Conservation (phyloP, 768 basidiomycete species). For the Trametopsis cervina region DNA sequence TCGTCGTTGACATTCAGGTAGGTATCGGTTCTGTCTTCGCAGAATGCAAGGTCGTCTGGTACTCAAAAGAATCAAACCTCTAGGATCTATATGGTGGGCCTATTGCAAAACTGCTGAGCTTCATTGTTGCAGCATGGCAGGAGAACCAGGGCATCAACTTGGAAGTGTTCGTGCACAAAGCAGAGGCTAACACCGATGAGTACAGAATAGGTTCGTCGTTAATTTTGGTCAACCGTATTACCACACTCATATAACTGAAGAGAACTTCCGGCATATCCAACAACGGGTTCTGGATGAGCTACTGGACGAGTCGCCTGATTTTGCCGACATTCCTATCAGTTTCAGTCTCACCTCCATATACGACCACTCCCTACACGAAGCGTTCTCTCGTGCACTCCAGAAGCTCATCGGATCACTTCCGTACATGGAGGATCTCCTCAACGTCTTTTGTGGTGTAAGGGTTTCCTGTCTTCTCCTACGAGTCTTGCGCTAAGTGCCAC, state of each 20-base stretch:
- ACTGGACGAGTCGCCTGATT: constrained; percentile 66
- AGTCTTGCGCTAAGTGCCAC: neutral
- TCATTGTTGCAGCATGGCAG: constrained; percentile 70
- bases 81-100: constrained; percentile 84
- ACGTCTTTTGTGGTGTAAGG: constrained; percentile 76
- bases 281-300: constrained; percentile 81
- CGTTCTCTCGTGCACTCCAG: constrained; percentile 85
- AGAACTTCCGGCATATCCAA: constrained; percentile 88
- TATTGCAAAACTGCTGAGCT: constrained; percentile 74
- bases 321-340: constrained; percentile 71
- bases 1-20: constrained; percentile 93
- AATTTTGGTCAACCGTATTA: constrained; percentile 1
- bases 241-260: constrained; percentile 31
- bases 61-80: neutral
- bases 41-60: neutral
- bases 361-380: constrained; percentile 87
- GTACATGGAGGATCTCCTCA: constrained; percentile 80
- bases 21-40: constrained; percentile 18
- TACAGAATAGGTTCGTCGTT: constrained; percentile 71
- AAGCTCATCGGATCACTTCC: constrained; percentile 80
- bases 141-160: constrained; percentile 73
- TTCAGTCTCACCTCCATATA: constrained; percentile 92
- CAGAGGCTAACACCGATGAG: constrained; percentile 85
- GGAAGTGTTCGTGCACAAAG: constrained; percentile 94
- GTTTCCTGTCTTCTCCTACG: neutral